Conservation (phyloP, 352 stramenopile species). For the Phytophthora melonis region DNA sequence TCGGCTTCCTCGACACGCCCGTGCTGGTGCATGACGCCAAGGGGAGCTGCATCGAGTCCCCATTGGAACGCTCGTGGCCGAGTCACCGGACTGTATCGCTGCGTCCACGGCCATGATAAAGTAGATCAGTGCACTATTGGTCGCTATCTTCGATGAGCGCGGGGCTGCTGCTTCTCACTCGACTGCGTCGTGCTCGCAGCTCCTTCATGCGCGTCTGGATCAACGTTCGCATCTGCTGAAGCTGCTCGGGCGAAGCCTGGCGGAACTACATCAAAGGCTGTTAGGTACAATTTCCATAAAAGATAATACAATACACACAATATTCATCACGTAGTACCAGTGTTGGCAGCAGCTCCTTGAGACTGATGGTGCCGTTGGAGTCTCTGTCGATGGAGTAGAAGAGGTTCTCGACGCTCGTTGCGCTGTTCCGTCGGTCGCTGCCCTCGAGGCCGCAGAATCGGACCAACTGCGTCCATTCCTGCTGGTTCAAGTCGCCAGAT, state of each 20-base stretch:
- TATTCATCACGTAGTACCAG: conserved; percentile 49
- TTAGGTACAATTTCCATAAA: conserved; percentile 14
- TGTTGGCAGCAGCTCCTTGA: conserved; percentile 59
- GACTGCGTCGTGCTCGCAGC: conserved; percentile 3
- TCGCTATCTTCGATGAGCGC: not conserved
- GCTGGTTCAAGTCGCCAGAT: conserved; percentile 61
- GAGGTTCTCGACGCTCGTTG: conserved; percentile 48
- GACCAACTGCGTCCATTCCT: conserved; percentile 64
- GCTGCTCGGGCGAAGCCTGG: conserved; percentile 57
- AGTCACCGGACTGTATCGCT: conserved; percentile 66
- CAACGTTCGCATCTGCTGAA: conserved; percentile 53
- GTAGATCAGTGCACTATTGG: conserved; percentile 8
- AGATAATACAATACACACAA: conserved; percentile 13
- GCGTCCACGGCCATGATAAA: conserved; percentile 29
- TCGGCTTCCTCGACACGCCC: conserved; percentile 55
- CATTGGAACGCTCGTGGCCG: conserved; percentile 52
- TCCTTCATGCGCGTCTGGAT: conserved; percentile 40
- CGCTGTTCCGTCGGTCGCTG: conserved; percentile 27
- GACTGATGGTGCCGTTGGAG: conserved; percentile 59
- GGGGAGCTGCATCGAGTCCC: conserved; percentile 44
- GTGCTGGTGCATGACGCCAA: conserved; percentile 52
- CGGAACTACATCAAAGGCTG: conserved; percentile 42
- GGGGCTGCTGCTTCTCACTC: conserved; percentile 1
- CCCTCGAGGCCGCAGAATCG: conserved; percentile 37
- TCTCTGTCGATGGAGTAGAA: conserved; percentile 64